Conservation (phyloP, 257 asterid genomes). For the Lycium ferocissimum region DNA sequence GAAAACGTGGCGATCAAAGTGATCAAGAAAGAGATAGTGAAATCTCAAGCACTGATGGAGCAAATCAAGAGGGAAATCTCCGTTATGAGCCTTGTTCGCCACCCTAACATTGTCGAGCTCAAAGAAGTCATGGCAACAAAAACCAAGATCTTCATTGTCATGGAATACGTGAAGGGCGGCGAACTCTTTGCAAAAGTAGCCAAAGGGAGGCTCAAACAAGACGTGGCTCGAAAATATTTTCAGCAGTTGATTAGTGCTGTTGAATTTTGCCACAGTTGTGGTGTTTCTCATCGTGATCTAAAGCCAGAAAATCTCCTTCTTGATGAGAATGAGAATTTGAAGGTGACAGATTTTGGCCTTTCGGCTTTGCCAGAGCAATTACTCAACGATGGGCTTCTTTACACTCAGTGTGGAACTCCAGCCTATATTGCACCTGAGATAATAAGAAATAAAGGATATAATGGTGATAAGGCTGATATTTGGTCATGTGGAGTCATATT, state of each 20-base stretch:
- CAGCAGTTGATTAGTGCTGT: conserved; percentile 52
- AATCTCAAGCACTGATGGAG: conserved; percentile 43
- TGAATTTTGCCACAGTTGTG: conserved; percentile 50
- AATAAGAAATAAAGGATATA: conserved; percentile 44
- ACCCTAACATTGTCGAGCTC: conserved; percentile 52
- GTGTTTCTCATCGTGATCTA: conserved; percentile 54
- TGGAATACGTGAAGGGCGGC: conserved; percentile 51
- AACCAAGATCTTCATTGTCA: conserved; percentile 50
- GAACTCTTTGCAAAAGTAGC: conserved; percentile 43
- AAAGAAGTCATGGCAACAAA: conserved; percentile 57
- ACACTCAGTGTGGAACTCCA: conserved; percentile 59
- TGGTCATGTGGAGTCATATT: conserved; percentile 57
- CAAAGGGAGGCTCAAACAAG: conserved; percentile 44
- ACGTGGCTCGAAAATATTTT: conserved; percentile 47
- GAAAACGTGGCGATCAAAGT: conserved; percentile 52
- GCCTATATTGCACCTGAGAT: conserved; percentile 56
- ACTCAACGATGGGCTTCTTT: conserved; percentile 43
- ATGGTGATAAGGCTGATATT: conserved; percentile 47
- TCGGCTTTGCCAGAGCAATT: conserved; percentile 45
- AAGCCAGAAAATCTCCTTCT: conserved; percentile 59
- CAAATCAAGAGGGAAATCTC: conserved; percentile 56
- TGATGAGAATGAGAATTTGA: conserved; percentile 44
- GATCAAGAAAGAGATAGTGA: conserved; percentile 48
- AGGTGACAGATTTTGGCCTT: conserved; percentile 52
- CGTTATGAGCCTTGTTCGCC: conserved; percentile 58